Evolutionary conservation across 768 basidiomycete genomes (phyloP), one percentile per base, ranked within the genome.

Genomic region (Rhizopogon salebrosus): DNA sequence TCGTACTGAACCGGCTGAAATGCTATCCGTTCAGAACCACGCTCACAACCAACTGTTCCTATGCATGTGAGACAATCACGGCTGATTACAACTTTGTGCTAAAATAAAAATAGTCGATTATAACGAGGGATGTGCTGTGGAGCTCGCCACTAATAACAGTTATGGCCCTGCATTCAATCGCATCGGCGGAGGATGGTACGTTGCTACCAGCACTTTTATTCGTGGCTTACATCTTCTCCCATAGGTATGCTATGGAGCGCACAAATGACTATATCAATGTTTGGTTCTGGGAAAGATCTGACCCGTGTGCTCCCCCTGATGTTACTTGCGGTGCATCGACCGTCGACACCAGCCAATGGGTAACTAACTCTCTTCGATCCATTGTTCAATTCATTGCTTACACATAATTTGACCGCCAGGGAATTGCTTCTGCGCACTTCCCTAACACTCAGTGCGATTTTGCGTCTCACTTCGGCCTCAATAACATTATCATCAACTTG

Each of bases 221-320:
- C 29, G 18, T 36, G 13, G 7, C 35, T 55, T 35, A 64, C 42
- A 31, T 6, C 13, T 18, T n/a, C 24, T 23, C 16, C 29, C 26
- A 16, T 16, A 75, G 72, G 71, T 79, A 74, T 58, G 78, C 71
- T n/a, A 37, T 73, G 26, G 68, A 74, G 48, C 69, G 71, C 20
- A 67, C 70, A 16, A 34, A 14, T 24, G 48, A 34, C 36, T 61
- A 66, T 35, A 71, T 79, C 42, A 71, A 70, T 42, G 57, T 77
- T 13, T 79, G 71, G 64, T 78, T 75, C 60, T 80, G 77, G 76
- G 58, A 71, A 18, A 64, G 75, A 29, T 54, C 58, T 24, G 62
- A 58, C 26, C 24, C 5, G 6, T 52, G 34, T 18, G 65, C 65
- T 26, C 72, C 68, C 6, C 14, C 2, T 4, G 65, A 69, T 26